phyloP scores from a whole-genome alignment of 2,329 filamentous ascomycete species.

The Penicillium frequentans region DNA sequence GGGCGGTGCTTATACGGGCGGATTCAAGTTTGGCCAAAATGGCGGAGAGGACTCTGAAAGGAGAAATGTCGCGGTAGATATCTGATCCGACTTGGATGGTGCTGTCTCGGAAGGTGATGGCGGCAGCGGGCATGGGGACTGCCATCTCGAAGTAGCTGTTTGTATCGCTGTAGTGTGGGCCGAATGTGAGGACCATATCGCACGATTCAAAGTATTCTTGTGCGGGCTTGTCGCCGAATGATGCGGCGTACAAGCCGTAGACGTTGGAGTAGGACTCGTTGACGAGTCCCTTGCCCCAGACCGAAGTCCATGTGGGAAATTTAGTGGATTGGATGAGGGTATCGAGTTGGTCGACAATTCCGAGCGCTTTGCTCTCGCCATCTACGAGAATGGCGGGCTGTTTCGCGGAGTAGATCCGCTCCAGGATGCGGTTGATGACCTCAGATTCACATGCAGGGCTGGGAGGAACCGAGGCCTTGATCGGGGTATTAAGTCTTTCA shows the following conservation, averaged over 20 bases:
- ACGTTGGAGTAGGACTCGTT: slow-evolving; percentile 51
- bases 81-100: slow-evolving; percentile 73
- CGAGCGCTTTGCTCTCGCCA: slow-evolving; percentile 47
- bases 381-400: slow-evolving; percentile 55
- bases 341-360: slow-evolving; percentile 45
- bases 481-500: slow-evolving; percentile 18
- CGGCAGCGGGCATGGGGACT: slow-evolving; percentile 71
- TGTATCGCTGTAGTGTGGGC: slow-evolving; percentile 43
- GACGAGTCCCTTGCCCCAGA: slow-evolving; percentile 53
- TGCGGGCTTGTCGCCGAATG: slow-evolving; percentile 34
- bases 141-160: slow-evolving; percentile 73
- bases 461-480: slow-evolving; percentile 14
- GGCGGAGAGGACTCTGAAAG: slow-evolving; percentile 75
- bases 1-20: slow-evolving; percentile 54
- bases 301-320: slow-evolving; percentile 51
- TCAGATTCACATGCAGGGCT: slow-evolving; percentile 13
- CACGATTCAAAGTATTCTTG: slow-evolving; percentile 40
- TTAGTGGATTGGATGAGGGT: slow-evolving; percentile 44
- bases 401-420: slow-evolving; percentile 47
- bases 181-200: slow-evolving; percentile 41
- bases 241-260: slow-evolving; percentile 51
- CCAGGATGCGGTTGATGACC: slow-evolving; percentile 37
- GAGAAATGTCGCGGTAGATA: slow-evolving; percentile 73
- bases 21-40: slow-evolving; percentile 63
- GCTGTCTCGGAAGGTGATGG: slow-evolving; percentile 78